Base-by-base conservation (phyloP, 169 alveolate genomes). In the Toxoplasma gondii region DNA sequence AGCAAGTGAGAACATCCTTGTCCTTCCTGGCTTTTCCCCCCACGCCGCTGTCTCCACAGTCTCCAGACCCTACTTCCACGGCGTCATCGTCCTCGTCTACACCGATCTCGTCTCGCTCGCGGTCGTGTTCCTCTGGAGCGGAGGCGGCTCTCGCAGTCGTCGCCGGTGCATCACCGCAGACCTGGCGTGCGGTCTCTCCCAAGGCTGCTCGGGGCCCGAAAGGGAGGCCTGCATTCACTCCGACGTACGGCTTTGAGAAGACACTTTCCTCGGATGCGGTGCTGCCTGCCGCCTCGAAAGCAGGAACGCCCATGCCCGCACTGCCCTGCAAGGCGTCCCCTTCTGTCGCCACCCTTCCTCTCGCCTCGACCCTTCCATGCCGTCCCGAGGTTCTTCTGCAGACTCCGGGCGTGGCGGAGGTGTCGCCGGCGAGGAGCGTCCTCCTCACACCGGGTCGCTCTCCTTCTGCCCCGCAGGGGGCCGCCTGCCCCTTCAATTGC, bases 51-150 rank as follows among this genome's bases (percentile, higher is more conserved):
- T 38, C 31, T 78, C 86, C 86, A 2, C 39, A 19, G 49, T 78
- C 86, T 78, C 86, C 86, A 16, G 45, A 38, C 43, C 86, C 39
- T 27, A 10, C 86, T 1, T 78, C 86, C 39, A 78, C 86, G 7
- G 74, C 74, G 24, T 78, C 86, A 24, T 78, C 86, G 44, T 19
- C 86, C 29, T 78, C 86, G 45, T 78, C 43, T 27, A 38, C 45
- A 7, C 86, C 86, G 4, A 49, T 49, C 58, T 78, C 45, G 22
- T 78, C 86, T n/a, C 86, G 39, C 86, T 78, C 86, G 39, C 86
- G 39, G 45, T 78, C 45, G 22, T 78, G 58, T 49, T 49, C 86
- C 39, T 78, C 86, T 4, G 27, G 49, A 19, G 44, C 45, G 44
- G 49, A 78, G 39, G n/a, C 86, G 19, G 83, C 67, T 9, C 67